phyloP scores from a whole-genome alignment of 305 asterid genomes.

The Fraxinus greggii region DNA sequence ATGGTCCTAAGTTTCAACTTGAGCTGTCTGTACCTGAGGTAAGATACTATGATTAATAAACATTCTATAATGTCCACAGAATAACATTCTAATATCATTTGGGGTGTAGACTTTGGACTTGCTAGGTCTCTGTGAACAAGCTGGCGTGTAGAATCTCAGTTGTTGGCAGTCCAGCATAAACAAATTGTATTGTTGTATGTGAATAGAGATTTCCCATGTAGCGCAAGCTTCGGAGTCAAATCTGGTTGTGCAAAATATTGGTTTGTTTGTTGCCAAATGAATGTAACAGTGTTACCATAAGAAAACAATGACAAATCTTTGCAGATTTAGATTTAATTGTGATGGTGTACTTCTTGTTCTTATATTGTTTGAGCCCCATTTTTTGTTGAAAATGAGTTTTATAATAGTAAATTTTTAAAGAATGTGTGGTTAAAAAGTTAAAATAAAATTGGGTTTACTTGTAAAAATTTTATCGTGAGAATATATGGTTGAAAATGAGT shows the following conservation, averaged over 20 bases:
- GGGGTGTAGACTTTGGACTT: slow-evolving; percentile 73
- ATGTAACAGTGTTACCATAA: slow-evolving; percentile 7
- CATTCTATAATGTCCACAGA: neutral
- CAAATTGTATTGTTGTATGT: slow-evolving; percentile 36
- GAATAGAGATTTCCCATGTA: slow-evolving; percentile 46
- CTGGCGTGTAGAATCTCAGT: slow-evolving; percentile 37
- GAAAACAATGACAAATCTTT: too few relatives aligned
- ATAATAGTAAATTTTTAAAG: too few relatives aligned
- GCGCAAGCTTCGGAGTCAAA: slow-evolving; percentile 65
- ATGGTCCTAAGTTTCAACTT: slow-evolving; percentile 95
- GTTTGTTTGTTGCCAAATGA: slow-evolving; percentile 45
- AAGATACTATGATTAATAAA: slow-evolving; percentile 7
- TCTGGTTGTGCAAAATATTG: slow-evolving; percentile 41
- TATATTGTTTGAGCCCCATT: too few relatives aligned
- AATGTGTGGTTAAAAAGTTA: too few relatives aligned
- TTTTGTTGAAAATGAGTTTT: too few relatives aligned
- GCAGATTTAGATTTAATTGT: too few relatives aligned
- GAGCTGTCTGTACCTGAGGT: slow-evolving; percentile 96
- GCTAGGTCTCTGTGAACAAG: slow-evolving; percentile 89
- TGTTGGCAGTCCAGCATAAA: slow-evolving; percentile 26
- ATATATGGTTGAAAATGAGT: too few relatives aligned
- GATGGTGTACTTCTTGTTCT: too few relatives aligned
- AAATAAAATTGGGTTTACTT: too few relatives aligned
- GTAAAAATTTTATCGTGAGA: too few relatives aligned
- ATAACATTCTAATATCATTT: neutral